Percentiles rank a stretch among this genome's conserved stretches.
Evolutionary conservation across 805 yeast species (phyloP).

Genomic region (Spathaspora sp.): DNA sequence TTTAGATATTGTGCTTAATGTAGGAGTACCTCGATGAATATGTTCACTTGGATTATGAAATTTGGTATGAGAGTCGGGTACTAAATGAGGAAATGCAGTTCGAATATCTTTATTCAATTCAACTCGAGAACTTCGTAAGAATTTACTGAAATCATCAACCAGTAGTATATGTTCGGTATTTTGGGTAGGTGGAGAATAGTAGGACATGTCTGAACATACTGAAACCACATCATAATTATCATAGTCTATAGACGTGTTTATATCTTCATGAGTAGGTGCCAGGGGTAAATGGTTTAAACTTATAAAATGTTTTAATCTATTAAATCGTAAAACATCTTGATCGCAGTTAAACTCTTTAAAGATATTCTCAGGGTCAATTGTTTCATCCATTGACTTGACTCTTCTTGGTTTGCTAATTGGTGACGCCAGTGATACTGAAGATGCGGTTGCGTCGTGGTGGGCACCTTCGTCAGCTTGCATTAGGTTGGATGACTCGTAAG

Average conservation of each 20-base stretch:
- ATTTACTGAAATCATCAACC: conserved; percentile 27
- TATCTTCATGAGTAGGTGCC: neutral
- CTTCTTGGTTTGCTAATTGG: neutral
- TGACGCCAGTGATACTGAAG: neutral
- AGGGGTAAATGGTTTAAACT: conserved; percentile 11
- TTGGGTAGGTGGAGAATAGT: conserved; percentile 14
- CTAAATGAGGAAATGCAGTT: conserved; percentile 24
- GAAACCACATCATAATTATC: conserved; percentile 15
- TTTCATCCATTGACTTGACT: neutral
- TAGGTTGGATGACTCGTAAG: conserved; percentile 3
- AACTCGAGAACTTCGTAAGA: conserved; percentile 29
- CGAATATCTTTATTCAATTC: conserved; percentile 17
- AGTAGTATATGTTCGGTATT: conserved; percentile 5
- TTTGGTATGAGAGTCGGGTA: conserved; percentile 7
- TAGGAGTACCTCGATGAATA: conserved; percentile 20
- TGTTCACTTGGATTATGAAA: conserved; percentile 37
- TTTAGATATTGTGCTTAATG: conserved; percentile 24
- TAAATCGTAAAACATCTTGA: conserved; percentile 12
- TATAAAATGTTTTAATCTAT: conserved; percentile 20
- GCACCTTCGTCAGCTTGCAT: conserved; percentile 2
- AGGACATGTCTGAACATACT: conserved; percentile 19
- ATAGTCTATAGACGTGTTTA: neutral
- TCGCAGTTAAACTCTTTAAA: conserved; percentile 12
- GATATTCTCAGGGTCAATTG: conserved; percentile 9
- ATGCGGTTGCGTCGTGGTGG: neutral